Evolutionary conservation across 768 basidiomycete species (phyloP).

Genomic region (Russula emetica): DNA sequence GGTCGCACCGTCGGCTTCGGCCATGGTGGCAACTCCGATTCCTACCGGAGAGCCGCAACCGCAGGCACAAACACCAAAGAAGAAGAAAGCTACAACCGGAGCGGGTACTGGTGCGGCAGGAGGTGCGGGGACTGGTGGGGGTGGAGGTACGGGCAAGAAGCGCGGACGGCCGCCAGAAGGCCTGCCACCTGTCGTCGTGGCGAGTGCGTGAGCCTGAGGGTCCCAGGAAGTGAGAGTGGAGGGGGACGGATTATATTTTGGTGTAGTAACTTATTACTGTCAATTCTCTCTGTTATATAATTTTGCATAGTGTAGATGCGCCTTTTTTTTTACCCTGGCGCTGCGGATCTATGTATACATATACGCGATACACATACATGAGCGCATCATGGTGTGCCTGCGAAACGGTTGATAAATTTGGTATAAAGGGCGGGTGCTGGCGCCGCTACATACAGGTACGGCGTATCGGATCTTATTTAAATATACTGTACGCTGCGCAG

Average conservation of each 20-base stretch:
- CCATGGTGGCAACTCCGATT: background rate
- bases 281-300: conserved; percentile 21
- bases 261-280: conserved; percentile 25
- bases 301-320: conserved; percentile 18
- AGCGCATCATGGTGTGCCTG: background rate
- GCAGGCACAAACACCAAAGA: conserved; percentile 25
- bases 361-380: background rate
- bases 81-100: conserved; percentile 20
- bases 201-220: conserved; percentile 30
- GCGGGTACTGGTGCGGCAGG: background rate
- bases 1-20: background rate
- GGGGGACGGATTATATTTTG: background rate
- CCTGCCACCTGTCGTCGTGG: conserved; percentile 33
- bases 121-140: background rate
- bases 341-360: conserved; percentile 12
- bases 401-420: background rate
- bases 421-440: background rate
- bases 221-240: background rate
- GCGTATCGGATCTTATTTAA: background rate
- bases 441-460: background rate
- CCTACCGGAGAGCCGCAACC: conserved; percentile 3
- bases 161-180: conserved; percentile 28
- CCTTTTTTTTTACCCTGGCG: background rate
- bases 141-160: conserved; percentile 24
- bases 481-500: background rate